These are phyloP conservation scores for Balansia obtecta DNA, from an alignment of 2,329 filamentous ascomycete genomes.

Conservation along the genomic window DNA sequence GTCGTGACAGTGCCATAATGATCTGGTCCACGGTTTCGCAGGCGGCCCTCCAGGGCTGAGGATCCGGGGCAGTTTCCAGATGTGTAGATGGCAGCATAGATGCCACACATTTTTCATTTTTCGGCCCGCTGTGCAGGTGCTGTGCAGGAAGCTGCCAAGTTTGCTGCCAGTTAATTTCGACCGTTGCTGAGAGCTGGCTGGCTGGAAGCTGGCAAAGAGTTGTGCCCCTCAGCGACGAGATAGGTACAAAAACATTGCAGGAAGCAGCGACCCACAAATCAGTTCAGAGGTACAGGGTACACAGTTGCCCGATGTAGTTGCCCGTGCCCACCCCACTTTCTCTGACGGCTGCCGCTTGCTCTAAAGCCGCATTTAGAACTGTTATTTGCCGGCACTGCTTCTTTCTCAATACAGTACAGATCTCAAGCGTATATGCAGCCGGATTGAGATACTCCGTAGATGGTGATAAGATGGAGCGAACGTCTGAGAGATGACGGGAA, in stretches of 20 bases:
- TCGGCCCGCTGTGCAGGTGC: background rate
- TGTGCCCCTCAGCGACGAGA: background rate
- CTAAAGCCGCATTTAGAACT: too few relatives aligned
- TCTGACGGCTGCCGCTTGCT: background rate
- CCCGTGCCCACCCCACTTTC: background rate
- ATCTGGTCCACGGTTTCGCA: slow-evolving; percentile 48
- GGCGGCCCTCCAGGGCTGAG: slow-evolving; percentile 27
- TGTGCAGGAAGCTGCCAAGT: background rate
- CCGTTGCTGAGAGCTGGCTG: too few relatives aligned
- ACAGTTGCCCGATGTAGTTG: too few relatives aligned
- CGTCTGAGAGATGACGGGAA: too few relatives aligned
- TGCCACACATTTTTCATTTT: slow-evolving; percentile 51
- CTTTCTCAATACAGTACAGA: too few relatives aligned
- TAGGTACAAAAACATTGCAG: too few relatives aligned
- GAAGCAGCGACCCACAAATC: background rate
- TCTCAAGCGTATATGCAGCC: too few relatives aligned
- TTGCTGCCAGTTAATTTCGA: too few relatives aligned
- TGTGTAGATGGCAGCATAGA: slow-evolving; percentile 37
- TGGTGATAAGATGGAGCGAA: too few relatives aligned
- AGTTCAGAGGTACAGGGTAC: too few relatives aligned
- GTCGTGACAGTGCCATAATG: slow-evolving; percentile 34
- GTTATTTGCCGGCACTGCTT: too few relatives aligned
- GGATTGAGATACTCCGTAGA: too few relatives aligned
- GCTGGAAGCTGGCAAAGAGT: background rate
- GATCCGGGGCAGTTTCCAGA: slow-evolving; percentile 16